Base-by-base conservation (phyloP, 331 rosid species). In the Malus hybrid region DNA sequence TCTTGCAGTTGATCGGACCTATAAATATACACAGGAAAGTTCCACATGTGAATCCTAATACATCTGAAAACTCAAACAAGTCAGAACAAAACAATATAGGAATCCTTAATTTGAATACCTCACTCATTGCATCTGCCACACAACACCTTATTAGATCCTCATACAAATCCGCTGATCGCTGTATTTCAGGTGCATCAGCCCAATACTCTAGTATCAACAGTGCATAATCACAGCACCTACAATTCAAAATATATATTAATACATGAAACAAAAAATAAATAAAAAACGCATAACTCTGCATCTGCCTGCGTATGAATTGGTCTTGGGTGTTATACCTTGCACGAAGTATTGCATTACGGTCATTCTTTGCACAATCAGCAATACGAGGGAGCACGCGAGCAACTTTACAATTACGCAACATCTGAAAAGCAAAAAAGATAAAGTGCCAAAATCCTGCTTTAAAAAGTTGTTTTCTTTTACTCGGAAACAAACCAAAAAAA, bases 121-220 rank as follows among this genome's bases (percentile, higher is more conserved):
- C 99, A 76, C 99, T 95, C 97, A 95, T 95, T 76, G 99, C 99
- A 76, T 95, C 99, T 56, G 91, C 90, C 73, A 95, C 99, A 74
- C 99, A 95, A 80, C 97, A 92, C 80, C 81, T 95, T 76, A 95
- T 90, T 80, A 92, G 27, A 78, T 92, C 98, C 84, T 95, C 99
- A 78, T 86, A 95, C 81, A 92, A 82, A 75, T 95, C 99, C 10
- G 99, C 93, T 8, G 90, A 85, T 73, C 99, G 90, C 29, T 84
- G 99, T 79, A 95, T 84, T 85, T 95, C 99, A 57, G 99, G 97
- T 46, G 96, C 97, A 90, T 95, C 99, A 32, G 99, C 90, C 99
- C 99, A 95, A 80, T 95, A 85, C 79, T 95, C 99, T 67, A 95
- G 89, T 78, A 95, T 85, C 87, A 95, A 81, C 56, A 88, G 85